A percentile compares a stretch with the other conserved stretches of the same genome.
Conservation (phyloP, 2,329 filamentous ascomycete species). For the Aspergillus piperis region DNA sequence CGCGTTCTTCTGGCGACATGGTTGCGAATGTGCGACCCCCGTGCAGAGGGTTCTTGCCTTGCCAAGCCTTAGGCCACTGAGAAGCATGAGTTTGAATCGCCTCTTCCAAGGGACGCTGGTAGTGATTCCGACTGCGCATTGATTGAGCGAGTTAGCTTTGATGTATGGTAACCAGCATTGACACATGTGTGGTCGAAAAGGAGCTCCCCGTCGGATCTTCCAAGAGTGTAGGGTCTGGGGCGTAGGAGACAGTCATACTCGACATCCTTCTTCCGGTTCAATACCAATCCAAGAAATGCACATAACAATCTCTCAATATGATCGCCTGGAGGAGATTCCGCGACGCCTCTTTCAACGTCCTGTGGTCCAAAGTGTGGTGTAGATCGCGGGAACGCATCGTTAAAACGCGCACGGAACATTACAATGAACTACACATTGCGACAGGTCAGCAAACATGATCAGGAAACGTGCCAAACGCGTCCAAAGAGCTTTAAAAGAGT, state of each 20-base stretch:
- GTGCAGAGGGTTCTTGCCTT: slow-evolving; percentile 76
- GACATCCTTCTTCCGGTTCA: slow-evolving; percentile 98
- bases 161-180: neutral
- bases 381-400: slow-evolving; percentile 83
- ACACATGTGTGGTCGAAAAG: slow-evolving; percentile 1
- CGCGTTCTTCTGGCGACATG: slow-evolving; percentile 79
- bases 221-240: slow-evolving; percentile 10
- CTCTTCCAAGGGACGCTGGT: slow-evolving; percentile 90
- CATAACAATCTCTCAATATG: slow-evolving; percentile 87
- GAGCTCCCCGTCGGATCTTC: neutral
- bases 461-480: slow-evolving; percentile 33
- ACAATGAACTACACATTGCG: slow-evolving; percentile 76
- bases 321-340: slow-evolving; percentile 75
- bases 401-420: slow-evolving; percentile 95
- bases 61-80: slow-evolving; percentile 88
- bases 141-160: slow-evolving; percentile 33
- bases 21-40: slow-evolving; percentile 78
- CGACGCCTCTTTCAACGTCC: slow-evolving; percentile 86
- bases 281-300: slow-evolving; percentile 78
- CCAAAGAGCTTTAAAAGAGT: slow-evolving; percentile 14
- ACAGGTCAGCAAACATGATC: slow-evolving; percentile 38
- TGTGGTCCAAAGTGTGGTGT: slow-evolving; percentile 89
- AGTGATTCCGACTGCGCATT: slow-evolving; percentile 75
- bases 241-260: slow-evolving; percentile 67
- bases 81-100: slow-evolving; percentile 79